phyloP scores from a whole-genome alignment of 164 flowering plant genomes.

The Vitis cinerea region DNA sequence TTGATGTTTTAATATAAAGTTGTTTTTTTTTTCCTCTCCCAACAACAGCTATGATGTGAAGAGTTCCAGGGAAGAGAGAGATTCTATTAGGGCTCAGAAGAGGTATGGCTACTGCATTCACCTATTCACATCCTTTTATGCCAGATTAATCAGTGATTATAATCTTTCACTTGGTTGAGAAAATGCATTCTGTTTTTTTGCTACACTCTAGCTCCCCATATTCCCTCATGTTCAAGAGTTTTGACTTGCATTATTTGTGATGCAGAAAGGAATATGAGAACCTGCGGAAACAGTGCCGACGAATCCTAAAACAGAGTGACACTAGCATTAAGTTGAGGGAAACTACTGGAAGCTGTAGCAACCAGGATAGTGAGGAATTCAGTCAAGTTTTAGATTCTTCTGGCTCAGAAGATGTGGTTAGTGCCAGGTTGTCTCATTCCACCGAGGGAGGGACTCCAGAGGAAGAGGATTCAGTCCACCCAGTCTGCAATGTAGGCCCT shows the following conservation, averaged over 20 bases:
- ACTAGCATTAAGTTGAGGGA: constrained; percentile 24
- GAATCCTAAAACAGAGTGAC: constrained; percentile 20
- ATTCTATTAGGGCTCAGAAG: constrained; percentile 31
- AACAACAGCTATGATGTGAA: constrained; percentile 51
- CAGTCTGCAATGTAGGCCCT: not conserved
- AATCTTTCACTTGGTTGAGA: too few species aligned
- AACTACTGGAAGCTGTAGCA: constrained; percentile 14
- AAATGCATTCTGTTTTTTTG: not conserved
- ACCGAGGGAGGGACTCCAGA: constrained; percentile 9
- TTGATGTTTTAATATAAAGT: too few species aligned
- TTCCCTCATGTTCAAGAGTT: not conserved
- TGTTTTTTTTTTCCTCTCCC: too few species aligned
- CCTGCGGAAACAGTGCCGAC: constrained; percentile 43
- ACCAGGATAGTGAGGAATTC: constrained; percentile 19
- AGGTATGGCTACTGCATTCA: constrained; percentile 28
- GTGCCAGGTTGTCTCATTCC: constrained; percentile 6
- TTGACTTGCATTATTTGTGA: not conserved
- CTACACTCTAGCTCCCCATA: not conserved
- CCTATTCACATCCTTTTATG: not conserved
- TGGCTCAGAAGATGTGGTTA: constrained; percentile 17
- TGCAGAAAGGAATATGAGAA: constrained; percentile 56
- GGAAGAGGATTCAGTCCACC: constrained; percentile 5
- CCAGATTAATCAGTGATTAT: too few species aligned
- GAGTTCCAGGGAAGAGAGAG: constrained; percentile 57
- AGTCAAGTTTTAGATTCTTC: constrained; percentile 35